phyloP scores from a whole-genome alignment of 2,329 filamentous ascomycete genomes.

The Exophiala phaeomuriformis region DNA sequence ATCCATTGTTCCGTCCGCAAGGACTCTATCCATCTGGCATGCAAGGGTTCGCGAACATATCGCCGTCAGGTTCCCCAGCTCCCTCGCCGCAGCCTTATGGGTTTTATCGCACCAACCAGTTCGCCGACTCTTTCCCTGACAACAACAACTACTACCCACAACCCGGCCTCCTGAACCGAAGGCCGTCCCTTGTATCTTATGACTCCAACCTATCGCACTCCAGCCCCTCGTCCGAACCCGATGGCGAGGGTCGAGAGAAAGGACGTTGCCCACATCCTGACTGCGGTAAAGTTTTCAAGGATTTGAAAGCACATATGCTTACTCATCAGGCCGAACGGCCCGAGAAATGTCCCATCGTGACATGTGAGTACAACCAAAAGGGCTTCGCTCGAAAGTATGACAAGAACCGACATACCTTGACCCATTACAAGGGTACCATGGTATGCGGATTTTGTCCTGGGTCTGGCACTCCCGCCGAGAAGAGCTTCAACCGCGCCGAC shows the following conservation, averaged over 20 bases:
- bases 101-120: conserved; percentile 29
- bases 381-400: conserved; percentile 94
- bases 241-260: conserved; percentile 57
- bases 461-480: conserved; percentile 79
- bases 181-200: conserved; percentile 58
- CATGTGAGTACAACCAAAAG: conserved; percentile 85
- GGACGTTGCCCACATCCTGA: conserved; percentile 72
- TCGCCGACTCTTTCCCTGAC: conserved; percentile 23
- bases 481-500: conserved; percentile 91
- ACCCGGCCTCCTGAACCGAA: conserved; percentile 24
- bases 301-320: conserved; percentile 88
- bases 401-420: conserved; percentile 89
- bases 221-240: conserved; percentile 52
- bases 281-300: conserved; percentile 81
- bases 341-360: conserved; percentile 88
- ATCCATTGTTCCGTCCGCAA: conserved; percentile 10
- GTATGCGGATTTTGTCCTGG: conserved; percentile 91
- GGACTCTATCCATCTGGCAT: conserved; percentile 31
- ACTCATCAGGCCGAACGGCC: conserved; percentile 86
- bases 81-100: conserved; percentile 29
- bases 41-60: conserved; percentile 22
- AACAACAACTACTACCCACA: conserved; percentile 27
- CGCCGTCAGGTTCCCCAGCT: conserved; percentile 33
- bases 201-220: conserved; percentile 57
- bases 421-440: conserved; percentile 96